Evolutionary conservation across 2,329 filamentous ascomycete species (phyloP).

Genomic region (Cytospora leucostoma): DNA sequence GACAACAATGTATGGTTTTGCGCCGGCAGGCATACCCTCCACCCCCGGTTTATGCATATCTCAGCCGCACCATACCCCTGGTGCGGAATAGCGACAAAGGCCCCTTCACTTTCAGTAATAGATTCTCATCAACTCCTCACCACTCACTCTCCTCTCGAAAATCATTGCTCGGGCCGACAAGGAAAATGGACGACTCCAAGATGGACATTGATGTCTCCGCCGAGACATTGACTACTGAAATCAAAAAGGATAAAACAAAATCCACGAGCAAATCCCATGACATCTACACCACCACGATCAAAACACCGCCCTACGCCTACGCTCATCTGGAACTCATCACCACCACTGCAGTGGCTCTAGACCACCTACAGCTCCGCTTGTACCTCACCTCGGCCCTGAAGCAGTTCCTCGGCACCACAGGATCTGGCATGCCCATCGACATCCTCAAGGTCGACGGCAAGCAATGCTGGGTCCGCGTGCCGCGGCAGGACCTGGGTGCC

Average conservation of each 20-base stretch:
- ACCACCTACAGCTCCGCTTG: constrained; percentile 62
- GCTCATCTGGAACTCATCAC: constrained; percentile 53
- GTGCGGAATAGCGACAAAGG: neutral
- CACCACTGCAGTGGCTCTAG: constrained; percentile 43
- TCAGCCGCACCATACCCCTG: neutral
- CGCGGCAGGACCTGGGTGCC: constrained; percentile 58
- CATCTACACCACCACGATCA: constrained; percentile 54
- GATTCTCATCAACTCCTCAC: neutral
- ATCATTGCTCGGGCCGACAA: neutral
- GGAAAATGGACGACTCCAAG: constrained; percentile 21
- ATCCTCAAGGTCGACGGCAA: constrained; percentile 61
- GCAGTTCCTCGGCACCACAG: constrained; percentile 70
- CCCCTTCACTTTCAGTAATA: neutral
- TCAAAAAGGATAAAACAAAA: neutral
- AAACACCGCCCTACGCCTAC: constrained; percentile 56
- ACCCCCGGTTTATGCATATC: constrained; percentile 5
- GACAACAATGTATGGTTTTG: constrained; percentile 6
- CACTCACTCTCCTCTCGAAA: neutral
- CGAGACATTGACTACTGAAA: neutral
- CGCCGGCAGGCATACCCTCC: constrained; percentile 10
- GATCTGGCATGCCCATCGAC: constrained; percentile 68
- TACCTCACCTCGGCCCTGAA: constrained; percentile 65
- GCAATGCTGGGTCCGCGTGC: constrained; percentile 66
- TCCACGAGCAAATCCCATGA: constrained; percentile 46
- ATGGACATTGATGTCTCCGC: constrained; percentile 31